Evolutionary conservation across 257 asterid species (phyloP).

Genomic region (Ballota nigra): DNA sequence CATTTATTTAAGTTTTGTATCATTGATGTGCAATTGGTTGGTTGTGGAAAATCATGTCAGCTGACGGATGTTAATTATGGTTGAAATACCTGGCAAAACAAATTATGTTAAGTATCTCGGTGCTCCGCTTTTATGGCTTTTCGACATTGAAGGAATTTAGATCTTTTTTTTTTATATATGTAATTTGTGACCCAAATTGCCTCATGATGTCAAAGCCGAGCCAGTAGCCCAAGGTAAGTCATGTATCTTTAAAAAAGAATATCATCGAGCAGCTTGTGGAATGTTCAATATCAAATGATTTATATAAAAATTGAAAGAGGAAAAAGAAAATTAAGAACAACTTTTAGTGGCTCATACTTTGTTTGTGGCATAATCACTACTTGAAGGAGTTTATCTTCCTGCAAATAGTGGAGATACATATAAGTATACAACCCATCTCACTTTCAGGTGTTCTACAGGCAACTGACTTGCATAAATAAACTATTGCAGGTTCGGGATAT

Average conservation of each 20-base stretch:
- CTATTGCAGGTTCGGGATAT: constrained; percentile 77
- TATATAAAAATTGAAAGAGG: too few species aligned
- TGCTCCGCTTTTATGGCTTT: neutral
- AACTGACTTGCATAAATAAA: constrained; percentile 23
- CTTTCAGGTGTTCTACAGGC: neutral
- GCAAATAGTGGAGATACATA: constrained; percentile 1
- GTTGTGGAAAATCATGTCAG: neutral
- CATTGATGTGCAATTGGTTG: neutral
- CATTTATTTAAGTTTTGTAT: neutral
- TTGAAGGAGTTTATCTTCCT: neutral
- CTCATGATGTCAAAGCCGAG: neutral
- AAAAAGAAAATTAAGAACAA: neutral
- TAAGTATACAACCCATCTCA: too few species aligned
- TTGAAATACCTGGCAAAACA: neutral
- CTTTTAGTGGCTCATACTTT: neutral
- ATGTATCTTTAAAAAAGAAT: neutral
- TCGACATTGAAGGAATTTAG: neutral
- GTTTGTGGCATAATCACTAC: neutral
- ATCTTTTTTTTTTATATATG: neutral
- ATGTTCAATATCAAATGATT: neutral
- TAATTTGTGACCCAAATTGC: neutral
- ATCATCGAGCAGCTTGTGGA: neutral
- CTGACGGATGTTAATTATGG: neutral
- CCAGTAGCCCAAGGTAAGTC: too few species aligned
- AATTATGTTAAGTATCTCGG: neutral